Percentiles rank a stretch among this genome's conserved stretches.
phyloP scores from a whole-genome alignment of 345 rosid species.

The Gossypium bickii region DNA sequence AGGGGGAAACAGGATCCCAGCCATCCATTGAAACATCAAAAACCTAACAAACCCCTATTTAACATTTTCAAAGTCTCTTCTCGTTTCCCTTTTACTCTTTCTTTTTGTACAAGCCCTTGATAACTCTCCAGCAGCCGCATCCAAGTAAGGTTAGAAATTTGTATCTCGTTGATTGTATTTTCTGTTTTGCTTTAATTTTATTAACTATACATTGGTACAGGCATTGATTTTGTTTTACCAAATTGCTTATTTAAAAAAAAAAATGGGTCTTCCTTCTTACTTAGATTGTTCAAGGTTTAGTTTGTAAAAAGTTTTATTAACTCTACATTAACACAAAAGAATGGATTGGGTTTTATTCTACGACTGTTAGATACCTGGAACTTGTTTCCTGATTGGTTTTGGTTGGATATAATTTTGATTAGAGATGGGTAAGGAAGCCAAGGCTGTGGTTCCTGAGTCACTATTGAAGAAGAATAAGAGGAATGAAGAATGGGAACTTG shows the following conservation, averaged over 20 bases:
- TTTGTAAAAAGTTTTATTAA: not conserved
- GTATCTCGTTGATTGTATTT: not conserved
- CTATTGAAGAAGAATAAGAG: slow-evolving; percentile 79
- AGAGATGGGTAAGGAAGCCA: slow-evolving; percentile 36
- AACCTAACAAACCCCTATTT: slow-evolving; percentile 5
- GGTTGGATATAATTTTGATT: not conserved
- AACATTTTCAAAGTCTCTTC: not conserved
- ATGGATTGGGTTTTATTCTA: not conserved
- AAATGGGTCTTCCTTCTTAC: not conserved
- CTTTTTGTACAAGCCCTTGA: not conserved
- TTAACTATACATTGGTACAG: not conserved
- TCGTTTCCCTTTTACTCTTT: not conserved
- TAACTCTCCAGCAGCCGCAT: not conserved
- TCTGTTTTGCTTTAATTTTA: not conserved
- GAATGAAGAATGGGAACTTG: slow-evolving; percentile 55
- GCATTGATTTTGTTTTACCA: not conserved
- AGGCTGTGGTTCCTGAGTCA: slow-evolving; percentile 64
- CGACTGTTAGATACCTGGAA: not conserved
- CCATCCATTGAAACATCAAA: not conserved
- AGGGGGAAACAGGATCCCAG: not conserved
- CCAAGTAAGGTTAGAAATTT: not conserved
- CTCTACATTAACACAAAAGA: not conserved
- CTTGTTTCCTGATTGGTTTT: not conserved
- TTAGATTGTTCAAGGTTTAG: not conserved
- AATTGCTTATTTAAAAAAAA: not conserved